Percentiles rank a stretch among this genome's conserved stretches.
Evolutionary conservation across 1,284 basidiomycete genomes (phyloP).

Genomic region (Puccinia horiana): DNA sequence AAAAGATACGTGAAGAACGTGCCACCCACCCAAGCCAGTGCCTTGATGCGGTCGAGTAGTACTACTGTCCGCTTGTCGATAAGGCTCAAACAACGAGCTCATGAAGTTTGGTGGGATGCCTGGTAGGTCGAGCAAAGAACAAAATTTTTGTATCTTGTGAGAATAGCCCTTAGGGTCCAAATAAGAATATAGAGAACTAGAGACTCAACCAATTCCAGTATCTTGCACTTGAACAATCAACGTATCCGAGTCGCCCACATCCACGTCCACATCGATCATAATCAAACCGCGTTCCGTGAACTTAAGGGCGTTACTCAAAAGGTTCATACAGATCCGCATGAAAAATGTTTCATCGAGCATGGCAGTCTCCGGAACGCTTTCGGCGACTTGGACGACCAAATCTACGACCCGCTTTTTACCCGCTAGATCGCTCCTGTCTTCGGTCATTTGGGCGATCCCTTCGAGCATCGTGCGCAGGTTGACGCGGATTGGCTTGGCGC

Average conservation of each 20-base stretch:
- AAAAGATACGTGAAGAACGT: not conserved
- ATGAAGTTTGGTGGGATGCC: constrained; percentile 40
- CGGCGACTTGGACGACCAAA: constrained; percentile 51
- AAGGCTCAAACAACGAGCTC: constrained; percentile 52
- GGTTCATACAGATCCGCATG: constrained; percentile 52
- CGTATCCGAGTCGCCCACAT: constrained; percentile 11
- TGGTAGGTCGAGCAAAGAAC: not conserved
- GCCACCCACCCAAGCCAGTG: constrained; percentile 50
- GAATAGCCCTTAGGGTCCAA: not conserved
- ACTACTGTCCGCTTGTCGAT: constrained; percentile 52
- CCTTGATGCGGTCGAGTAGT: constrained; percentile 52
- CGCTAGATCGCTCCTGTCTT: constrained; percentile 45
- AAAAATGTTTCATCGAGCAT: constrained; percentile 52
- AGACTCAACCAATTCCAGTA: constrained; percentile 51
- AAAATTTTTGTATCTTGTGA: not conserved
- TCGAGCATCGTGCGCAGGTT: constrained; percentile 38
- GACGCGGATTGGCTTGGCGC: constrained; percentile 31
- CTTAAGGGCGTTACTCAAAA: constrained; percentile 53
- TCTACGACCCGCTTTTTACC: constrained; percentile 49
- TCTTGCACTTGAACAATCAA: constrained; percentile 51
- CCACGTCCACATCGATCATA: constrained; percentile 50
- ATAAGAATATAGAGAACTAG: not conserved
- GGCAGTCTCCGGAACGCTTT: constrained; percentile 50
- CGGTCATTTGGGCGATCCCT: constrained; percentile 45
- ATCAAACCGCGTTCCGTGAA: constrained; percentile 52